phyloP scores from a whole-genome alignment of 495 filamentous ascomycete species.

The Cudoniella acicularis region DNA sequence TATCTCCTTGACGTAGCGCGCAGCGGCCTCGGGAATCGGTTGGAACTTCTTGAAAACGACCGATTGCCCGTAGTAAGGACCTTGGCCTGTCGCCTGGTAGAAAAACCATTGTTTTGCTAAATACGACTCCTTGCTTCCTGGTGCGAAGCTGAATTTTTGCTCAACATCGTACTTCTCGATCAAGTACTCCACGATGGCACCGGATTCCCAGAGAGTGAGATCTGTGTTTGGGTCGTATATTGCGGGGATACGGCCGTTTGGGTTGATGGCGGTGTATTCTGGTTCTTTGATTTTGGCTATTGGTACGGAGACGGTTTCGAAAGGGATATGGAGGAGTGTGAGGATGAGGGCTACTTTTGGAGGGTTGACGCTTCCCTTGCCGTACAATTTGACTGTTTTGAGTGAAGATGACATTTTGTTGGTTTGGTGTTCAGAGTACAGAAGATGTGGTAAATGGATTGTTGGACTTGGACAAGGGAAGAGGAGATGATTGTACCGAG shows the following conservation, averaged over 20 bases:
- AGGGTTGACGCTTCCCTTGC: slow-evolving; percentile 51
- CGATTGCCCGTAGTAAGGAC: slow-evolving; percentile 61
- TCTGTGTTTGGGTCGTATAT: slow-evolving; percentile 30
- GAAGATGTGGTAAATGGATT: not conserved
- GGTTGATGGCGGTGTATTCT: slow-evolving; percentile 56
- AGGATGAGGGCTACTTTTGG: slow-evolving; percentile 63
- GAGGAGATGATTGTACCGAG: not conserved
- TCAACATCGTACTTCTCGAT: slow-evolving; percentile 65
- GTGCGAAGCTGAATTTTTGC: slow-evolving; percentile 52
- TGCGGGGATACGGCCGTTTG: slow-evolving; percentile 64
- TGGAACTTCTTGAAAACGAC: slow-evolving; percentile 26
- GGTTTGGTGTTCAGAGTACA: not conserved
- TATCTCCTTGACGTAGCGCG: slow-evolving; percentile 59
- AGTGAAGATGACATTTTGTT: not conserved
- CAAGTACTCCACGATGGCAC: slow-evolving; percentile 70
- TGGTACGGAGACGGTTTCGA: slow-evolving; percentile 35
- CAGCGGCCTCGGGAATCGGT: slow-evolving; percentile 40
- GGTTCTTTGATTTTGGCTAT: slow-evolving; percentile 54
- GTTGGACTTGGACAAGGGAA: not conserved
- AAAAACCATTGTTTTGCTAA: slow-evolving; percentile 61
- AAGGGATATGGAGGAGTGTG: slow-evolving; percentile 58
- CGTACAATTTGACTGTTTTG: not conserved
- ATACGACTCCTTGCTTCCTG: slow-evolving; percentile 45
- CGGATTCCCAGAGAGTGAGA: slow-evolving; percentile 49
- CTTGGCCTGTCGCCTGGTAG: slow-evolving; percentile 67